phyloP scores from a whole-genome alignment of 768 basidiomycete species.

The Lentinula lateritia region DNA sequence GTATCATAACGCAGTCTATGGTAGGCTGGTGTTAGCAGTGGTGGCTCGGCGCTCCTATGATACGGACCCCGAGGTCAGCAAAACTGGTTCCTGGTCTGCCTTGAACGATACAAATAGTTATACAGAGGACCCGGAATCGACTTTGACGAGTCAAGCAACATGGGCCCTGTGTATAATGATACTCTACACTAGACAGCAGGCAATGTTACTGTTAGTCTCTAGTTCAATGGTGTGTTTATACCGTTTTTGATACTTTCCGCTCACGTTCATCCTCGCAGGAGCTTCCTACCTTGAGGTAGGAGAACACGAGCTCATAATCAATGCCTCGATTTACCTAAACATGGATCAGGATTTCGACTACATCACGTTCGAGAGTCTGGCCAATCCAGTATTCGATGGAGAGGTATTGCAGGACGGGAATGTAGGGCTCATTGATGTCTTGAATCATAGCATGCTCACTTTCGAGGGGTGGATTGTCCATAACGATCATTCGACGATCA shows the following conservation, averaged over 20 bases:
- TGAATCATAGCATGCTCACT: not conserved
- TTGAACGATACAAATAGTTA: not conserved
- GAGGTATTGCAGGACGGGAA: not conserved
- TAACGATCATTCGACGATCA: not conserved
- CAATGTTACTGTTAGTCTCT: not conserved
- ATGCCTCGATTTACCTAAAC: not conserved
- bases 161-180: not conserved
- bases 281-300: too few species aligned
- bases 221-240: slow-evolving; percentile 2
- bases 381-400: not conserved
- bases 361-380: not conserved
- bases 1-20: too few species aligned
- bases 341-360: not conserved
- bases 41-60: not conserved
- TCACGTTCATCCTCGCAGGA: not conserved
- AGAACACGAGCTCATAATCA: not conserved
- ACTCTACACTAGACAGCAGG: not conserved
- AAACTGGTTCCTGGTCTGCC: not conserved
- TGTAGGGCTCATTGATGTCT: not conserved
- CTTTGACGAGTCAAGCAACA: not conserved
- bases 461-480: not conserved
- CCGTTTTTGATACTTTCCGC: not conserved
- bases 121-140: not conserved
- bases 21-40: too few species aligned
- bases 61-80: not conserved